Evolutionary conservation across 2,329 filamentous ascomycete genomes (phyloP).

Genomic region (Exserohilum turcica): DNA sequence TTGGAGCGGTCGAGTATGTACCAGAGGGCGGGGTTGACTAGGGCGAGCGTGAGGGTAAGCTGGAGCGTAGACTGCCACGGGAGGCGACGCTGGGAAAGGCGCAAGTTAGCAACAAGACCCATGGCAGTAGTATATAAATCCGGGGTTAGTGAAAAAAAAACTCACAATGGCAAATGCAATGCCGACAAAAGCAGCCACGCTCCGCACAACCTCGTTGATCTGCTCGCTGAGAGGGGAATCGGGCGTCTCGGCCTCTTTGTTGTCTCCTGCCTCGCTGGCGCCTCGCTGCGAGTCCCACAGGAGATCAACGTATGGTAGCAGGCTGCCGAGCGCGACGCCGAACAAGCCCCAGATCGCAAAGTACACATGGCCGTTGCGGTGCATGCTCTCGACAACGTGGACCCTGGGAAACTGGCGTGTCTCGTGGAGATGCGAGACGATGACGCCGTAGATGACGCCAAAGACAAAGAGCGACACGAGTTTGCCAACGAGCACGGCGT

Average conservation of each 20-base stretch:
- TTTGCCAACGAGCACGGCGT: constrained; percentile 63
- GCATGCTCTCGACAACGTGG: constrained; percentile 62
- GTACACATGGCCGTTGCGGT: constrained; percentile 67
- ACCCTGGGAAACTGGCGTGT: constrained; percentile 68
- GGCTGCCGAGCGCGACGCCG: constrained; percentile 75
- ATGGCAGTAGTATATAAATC: too few relatives aligned
- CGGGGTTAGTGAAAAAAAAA: too few relatives aligned
- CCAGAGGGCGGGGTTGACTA: constrained; percentile 93
- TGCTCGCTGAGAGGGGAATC: constrained; percentile 59
- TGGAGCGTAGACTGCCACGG: constrained; percentile 96
- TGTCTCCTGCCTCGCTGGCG: constrained; percentile 7
- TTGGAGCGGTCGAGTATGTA: constrained; percentile 92
- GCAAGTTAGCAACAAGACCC: too few relatives aligned
- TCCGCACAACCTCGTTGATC: constrained; percentile 75
- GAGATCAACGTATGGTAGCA: constrained; percentile 83
- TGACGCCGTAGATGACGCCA: constrained; percentile 79
- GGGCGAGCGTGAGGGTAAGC: constrained; percentile 82
- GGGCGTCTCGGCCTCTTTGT: constrained; percentile 38
- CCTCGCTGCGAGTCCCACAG: constrained; percentile 66
- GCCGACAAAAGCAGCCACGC: constrained; percentile 72
- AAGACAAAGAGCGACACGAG: constrained; percentile 73
- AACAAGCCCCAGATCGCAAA: constrained; percentile 80
- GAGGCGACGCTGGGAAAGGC: constrained; percentile 72
- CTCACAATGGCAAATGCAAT: constrained; percentile 83
- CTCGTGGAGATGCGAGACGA: constrained; percentile 80